These are phyloP conservation scores for Pichia heedii DNA, from an alignment of 805 yeast genomes.

Conservation along the genomic window DNA sequence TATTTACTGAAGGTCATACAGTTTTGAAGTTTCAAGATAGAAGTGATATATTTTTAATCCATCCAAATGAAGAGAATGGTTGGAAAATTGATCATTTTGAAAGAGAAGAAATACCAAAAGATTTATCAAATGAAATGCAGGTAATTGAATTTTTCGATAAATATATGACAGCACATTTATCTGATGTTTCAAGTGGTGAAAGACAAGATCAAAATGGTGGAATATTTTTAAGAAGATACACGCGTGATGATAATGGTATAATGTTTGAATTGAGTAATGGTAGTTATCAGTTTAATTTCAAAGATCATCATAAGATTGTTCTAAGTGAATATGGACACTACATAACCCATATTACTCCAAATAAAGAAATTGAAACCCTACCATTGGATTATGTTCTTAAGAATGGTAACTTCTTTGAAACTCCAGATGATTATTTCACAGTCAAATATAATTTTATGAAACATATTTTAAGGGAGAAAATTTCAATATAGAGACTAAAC, in stretches of 20 bases:
- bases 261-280: constrained; percentile 94
- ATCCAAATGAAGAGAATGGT: constrained; percentile 39
- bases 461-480: constrained; percentile 47
- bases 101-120: constrained; percentile 34
- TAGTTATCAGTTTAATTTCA: constrained; percentile 87
- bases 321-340: constrained; percentile 67
- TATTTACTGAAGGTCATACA: constrained; percentile 79
- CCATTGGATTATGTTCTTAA: constrained; percentile 42
- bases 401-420: constrained; percentile 31
- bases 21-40: constrained; percentile 62
- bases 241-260: constrained; percentile 69
- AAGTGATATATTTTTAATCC: constrained; percentile 56
- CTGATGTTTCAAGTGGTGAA: constrained; percentile 53
- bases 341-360: constrained; percentile 75
- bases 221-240: constrained; percentile 73
- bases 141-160: constrained; percentile 81
- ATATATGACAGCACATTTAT: constrained; percentile 86
- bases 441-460: constrained; percentile 51
- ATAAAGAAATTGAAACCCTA: constrained; percentile 60
- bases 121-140: constrained; percentile 62
- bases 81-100: constrained; percentile 45
- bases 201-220: constrained; percentile 33
- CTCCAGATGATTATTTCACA: constrained; percentile 37
- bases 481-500: constrained; percentile 14
- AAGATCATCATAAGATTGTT: constrained; percentile 87